Evolutionary conservation across 257 asterid species (phyloP).

Genomic region (Hygrophila difformis): DNA sequence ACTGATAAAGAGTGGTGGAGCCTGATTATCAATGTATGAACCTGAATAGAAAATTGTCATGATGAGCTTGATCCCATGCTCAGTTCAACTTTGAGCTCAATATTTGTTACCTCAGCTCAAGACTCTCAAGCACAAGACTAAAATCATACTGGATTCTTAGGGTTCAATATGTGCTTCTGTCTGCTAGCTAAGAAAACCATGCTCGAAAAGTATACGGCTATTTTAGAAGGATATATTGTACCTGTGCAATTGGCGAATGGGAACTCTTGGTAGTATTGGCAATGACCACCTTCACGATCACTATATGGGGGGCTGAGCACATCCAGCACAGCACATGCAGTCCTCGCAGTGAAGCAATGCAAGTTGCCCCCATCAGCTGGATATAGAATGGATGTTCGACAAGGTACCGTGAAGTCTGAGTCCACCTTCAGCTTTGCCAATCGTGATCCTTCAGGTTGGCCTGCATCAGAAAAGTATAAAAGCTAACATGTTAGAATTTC

Average conservation of each 20-base stretch:
- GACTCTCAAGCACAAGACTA: too few species aligned
- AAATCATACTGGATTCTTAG: too few species aligned
- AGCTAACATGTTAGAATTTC: too few species aligned
- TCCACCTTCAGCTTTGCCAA: constrained; percentile 63
- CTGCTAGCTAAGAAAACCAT: too few species aligned
- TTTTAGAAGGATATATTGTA: background rate
- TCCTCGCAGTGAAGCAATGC: constrained; percentile 76
- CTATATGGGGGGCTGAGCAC: constrained; percentile 90
- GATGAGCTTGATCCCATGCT: too few species aligned
- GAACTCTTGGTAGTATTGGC: constrained; percentile 59
- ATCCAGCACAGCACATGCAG: constrained; percentile 80
- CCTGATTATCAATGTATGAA: too few species aligned
- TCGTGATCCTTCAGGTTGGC: constrained; percentile 25
- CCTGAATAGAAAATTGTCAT: too few species aligned
- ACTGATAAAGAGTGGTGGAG: too few species aligned
- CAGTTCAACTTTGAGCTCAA: too few species aligned
- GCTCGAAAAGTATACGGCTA: too few species aligned
- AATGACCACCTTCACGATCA: constrained; percentile 87
- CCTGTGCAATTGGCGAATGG: constrained; percentile 34
- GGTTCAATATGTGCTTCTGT: too few species aligned
- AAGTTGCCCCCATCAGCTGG: constrained; percentile 81
- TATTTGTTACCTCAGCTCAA: too few species aligned
- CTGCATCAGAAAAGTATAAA: constrained; percentile 14
- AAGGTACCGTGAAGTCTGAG: constrained; percentile 54
- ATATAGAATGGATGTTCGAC: constrained; percentile 57